Conservation (phyloP, 1,139 yeast species). For the Candida pseudoviswanathii region DNA sequence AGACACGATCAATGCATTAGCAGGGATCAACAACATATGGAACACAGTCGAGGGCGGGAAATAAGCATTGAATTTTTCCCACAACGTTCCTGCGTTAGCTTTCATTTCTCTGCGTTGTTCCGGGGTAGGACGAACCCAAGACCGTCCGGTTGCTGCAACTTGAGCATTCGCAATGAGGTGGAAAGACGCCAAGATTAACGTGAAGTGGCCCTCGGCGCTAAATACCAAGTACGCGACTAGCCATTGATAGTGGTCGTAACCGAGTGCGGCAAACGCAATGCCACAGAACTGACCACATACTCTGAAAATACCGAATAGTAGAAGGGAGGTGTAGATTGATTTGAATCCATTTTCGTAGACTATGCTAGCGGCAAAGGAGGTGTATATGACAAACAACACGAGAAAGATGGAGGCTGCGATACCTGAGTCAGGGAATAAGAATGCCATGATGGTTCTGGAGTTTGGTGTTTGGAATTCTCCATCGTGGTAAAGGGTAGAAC, state of each 20-base stretch:
- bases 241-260: constrained; percentile 32
- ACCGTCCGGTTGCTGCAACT: constrained; percentile 17
- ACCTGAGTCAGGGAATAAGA: constrained; percentile 26
- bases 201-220: constrained; percentile 43
- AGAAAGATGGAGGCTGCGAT: constrained; percentile 37
- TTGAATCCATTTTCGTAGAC: constrained; percentile 24
- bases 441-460: too few relatives aligned
- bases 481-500: too few relatives aligned
- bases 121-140: constrained; percentile 19
- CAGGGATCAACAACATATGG: constrained; percentile 32
- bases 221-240: constrained; percentile 40
- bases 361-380: constrained; percentile 18
- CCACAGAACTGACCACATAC: constrained; percentile 40
- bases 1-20: constrained; percentile 35
- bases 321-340: constrained; percentile 24
- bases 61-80: constrained; percentile 8
- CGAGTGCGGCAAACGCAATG: constrained; percentile 32
- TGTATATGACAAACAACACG: constrained; percentile 28
- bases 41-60: constrained; percentile 16
- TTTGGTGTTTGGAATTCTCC: too few relatives aligned
- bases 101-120: constrained; percentile 11
- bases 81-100: constrained; percentile 6
- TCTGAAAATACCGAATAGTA: constrained; percentile 33
- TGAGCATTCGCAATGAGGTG: constrained; percentile 32
- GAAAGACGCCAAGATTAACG: constrained; percentile 31